phyloP scores from a whole-genome alignment of 345 rosid species.

The Gossypioides kirkii region DNA sequence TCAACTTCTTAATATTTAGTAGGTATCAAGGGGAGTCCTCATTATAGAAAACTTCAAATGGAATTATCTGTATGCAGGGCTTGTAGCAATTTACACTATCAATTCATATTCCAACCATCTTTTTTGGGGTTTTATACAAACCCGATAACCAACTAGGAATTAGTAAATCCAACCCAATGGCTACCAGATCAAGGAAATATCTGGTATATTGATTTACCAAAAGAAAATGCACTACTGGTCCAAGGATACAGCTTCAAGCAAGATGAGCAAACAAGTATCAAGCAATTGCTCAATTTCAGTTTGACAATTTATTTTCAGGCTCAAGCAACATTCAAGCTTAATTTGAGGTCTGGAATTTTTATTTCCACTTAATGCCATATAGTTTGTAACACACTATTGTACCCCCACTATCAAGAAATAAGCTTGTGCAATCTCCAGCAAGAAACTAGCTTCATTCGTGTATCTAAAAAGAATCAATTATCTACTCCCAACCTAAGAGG shows the following conservation, averaged over 20 bases:
- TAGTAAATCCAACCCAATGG: not conserved
- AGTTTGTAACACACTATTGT: not conserved
- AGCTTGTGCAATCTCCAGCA: not conserved
- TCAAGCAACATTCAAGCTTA: not conserved
- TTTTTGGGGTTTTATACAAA: not conserved
- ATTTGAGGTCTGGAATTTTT: not conserved
- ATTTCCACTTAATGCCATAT: not conserved
- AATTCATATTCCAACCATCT: not conserved
- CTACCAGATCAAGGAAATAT: not conserved
- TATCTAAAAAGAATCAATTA: not conserved
- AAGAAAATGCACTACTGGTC: not conserved
- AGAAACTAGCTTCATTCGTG: not conserved
- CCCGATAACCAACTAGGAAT: not conserved
- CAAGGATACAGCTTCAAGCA: not conserved
- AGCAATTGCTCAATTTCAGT: conserved; percentile 1
- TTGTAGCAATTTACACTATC: not conserved
- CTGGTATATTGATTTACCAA: not conserved
- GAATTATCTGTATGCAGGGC: not conserved
- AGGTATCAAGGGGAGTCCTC: not conserved
- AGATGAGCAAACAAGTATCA: not conserved
- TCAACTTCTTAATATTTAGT: not conserved
- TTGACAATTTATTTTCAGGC: not conserved
- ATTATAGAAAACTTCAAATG: not conserved
- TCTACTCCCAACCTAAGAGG: not conserved
- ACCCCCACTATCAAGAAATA: not conserved